Percentiles rank a stretch among this genome's conserved stretches.
These are phyloP conservation scores for Tetraselmis striata DNA, from an alignment of 139 green algal species.

Conservation along the genomic window DNA sequence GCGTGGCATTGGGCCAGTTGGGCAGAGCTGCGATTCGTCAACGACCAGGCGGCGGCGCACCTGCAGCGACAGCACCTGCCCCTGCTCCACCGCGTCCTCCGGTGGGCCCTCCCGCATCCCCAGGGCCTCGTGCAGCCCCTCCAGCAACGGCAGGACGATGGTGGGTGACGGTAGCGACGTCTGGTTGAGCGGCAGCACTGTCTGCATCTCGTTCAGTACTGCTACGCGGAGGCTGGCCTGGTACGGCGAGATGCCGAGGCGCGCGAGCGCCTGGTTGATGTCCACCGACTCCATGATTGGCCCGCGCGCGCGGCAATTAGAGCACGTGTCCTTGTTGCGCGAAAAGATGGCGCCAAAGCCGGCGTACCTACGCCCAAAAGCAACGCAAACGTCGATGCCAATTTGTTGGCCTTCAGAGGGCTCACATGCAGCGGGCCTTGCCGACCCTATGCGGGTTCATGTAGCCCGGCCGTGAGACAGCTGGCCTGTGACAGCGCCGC, in stretches of 20 bases:
- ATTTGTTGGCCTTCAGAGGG: no score
- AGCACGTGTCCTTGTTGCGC: constrained; percentile 9
- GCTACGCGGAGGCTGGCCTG: background rate
- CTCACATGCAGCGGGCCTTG: no score
- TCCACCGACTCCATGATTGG: constrained; percentile 9
- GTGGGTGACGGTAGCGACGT: background rate
- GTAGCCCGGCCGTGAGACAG: no score
- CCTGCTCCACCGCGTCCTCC: background rate
- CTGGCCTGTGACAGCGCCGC: no score
- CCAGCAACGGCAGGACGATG: background rate
- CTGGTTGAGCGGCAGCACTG: background rate
- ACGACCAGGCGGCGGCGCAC: no score
- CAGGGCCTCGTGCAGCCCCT: background rate
- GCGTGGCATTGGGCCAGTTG: no score
- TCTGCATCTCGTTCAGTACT: background rate
- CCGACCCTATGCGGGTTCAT: no score
- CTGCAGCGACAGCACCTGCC: background rate
- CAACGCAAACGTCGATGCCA: no score
- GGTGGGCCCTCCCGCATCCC: background rate
- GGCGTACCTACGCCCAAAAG: no score
- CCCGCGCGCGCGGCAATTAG: constrained; percentile 9
- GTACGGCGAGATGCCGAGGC: background rate
- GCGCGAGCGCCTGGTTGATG: constrained; percentile 4
- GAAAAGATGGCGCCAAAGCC: constrained; percentile 16
- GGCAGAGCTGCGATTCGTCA: no score